Base-by-base conservation (phyloP, 805 yeast genomes). In the Dipodascus geniculatus region DNA sequence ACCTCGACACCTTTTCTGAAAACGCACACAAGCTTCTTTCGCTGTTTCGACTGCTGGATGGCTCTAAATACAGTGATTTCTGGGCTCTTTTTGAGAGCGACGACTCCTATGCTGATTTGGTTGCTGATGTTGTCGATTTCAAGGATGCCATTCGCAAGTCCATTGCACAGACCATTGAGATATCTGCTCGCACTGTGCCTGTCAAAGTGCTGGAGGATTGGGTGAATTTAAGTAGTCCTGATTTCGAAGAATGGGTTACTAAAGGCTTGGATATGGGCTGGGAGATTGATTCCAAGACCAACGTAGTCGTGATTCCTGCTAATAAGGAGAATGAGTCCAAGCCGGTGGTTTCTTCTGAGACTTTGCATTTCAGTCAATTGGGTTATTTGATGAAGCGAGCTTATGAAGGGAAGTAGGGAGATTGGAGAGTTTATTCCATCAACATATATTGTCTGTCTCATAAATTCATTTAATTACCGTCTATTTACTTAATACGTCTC, bases 51-150 rank as follows among this genome's bases (percentile, higher is more conserved):
- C 56, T 64, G 14, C 59, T 68, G 20, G 69, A 64, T 52, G 56
- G 61, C 17, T 64, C 66, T 22, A 57, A 61, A 33, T 68, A 63
- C 60, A 53, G 62, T 19, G 64, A 59, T 49, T 68, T 68, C 61
- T 68, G 72, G 72, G 51, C 57, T 20, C 56, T 57, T 3, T 63
- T 60, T 51, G 60, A 61, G 49, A 56, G 60, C 31, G 66, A 60
- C 55, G 70, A 66, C 49, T 50, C 58, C 44, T 61, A 62, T 52
- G 69, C 66, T 22, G 72, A 67, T 42, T 56, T 64, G 23, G 65
- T 67, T 3, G 66, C 67, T n/a, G 69, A 65, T 31, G 65, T 69
- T 23, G 52, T 42, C 16, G 65, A 63, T 14, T 68, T 68, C 54
- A 70, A 66, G 24, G 67, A 63, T 51, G 63, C 60, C 22, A 61